phyloP scores from a whole-genome alignment of 2,329 filamentous ascomycete genomes.

The Alternaria conjuncta region DNA sequence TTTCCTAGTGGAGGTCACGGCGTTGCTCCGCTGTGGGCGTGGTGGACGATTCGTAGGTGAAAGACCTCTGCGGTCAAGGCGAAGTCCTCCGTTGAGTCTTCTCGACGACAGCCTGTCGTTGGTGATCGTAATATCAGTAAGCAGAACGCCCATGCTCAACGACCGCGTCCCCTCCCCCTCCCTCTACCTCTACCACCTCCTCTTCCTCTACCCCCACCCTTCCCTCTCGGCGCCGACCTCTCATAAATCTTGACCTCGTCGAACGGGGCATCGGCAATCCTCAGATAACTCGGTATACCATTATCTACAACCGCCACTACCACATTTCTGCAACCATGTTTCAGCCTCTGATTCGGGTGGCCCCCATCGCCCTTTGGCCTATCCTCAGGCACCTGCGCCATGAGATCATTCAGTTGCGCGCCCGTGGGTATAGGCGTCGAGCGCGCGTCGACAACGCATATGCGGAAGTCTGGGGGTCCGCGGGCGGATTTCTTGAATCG shows the following conservation, averaged over 20 bases:
- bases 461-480: slow-evolving; percentile 79
- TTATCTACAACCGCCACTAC: slow-evolving; percentile 88
- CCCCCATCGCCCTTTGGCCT: slow-evolving; percentile 60
- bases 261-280: slow-evolving; percentile 81
- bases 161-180: slow-evolving; percentile 21
- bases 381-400: slow-evolving; percentile 75
- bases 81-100: background rate
- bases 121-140: fast-evolving
- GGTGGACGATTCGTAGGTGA: too few species aligned
- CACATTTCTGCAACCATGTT: slow-evolving; percentile 83
- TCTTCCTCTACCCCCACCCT: slow-evolving; percentile 49
- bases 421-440: slow-evolving; percentile 75
- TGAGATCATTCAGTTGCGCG: slow-evolving; percentile 71
- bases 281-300: slow-evolving; percentile 86
- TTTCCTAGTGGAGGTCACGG: too few species aligned
- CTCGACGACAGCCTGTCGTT: fast-evolving
- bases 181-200: slow-evolving; percentile 44
- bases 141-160: background rate
- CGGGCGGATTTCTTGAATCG: slow-evolving; percentile 80
- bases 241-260: slow-evolving; percentile 72
- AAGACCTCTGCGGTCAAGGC: background rate
- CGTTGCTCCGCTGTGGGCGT: too few species aligned
- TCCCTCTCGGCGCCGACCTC: slow-evolving; percentile 38
- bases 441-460: slow-evolving; percentile 81
- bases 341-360: slow-evolving; percentile 76